These are phyloP conservation scores for Fusarium palustre DNA, from an alignment of 2,329 filamentous ascomycete species.

Conservation along the genomic window DNA sequence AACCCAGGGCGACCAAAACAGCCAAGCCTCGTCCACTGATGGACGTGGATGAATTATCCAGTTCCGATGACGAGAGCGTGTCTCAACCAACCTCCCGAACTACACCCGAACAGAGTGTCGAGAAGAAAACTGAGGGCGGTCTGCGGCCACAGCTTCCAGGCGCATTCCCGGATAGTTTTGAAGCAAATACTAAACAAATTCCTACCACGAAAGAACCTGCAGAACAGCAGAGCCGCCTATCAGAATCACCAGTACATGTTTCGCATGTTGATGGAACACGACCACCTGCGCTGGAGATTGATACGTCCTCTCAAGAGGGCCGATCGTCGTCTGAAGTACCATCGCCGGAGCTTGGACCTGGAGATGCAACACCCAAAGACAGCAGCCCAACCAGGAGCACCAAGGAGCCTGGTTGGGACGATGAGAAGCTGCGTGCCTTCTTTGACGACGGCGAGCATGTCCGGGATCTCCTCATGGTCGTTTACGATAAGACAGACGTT, in stretches of 20 bases:
- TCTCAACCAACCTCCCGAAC: slow-evolving; percentile 41
- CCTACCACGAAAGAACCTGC: slow-evolving; percentile 50
- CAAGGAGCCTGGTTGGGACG: slow-evolving; percentile 78
- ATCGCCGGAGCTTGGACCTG: slow-evolving; percentile 69
- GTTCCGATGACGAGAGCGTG: slow-evolving; percentile 60
- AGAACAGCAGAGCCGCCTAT: slow-evolving; percentile 60
- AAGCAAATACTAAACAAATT: slow-evolving; percentile 49
- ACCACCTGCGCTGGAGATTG: slow-evolving; percentile 75
- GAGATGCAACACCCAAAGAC: slow-evolving; percentile 55
- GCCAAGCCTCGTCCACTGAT: slow-evolving; percentile 67
- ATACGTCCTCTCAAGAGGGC: slow-evolving; percentile 77
- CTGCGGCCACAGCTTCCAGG: slow-evolving; percentile 54
- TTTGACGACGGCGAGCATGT: slow-evolving; percentile 92
- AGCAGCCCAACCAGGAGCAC: slow-evolving; percentile 52
- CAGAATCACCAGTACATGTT: slow-evolving; percentile 76
- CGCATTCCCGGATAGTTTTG: slow-evolving; percentile 58
- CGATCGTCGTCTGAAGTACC: slow-evolving; percentile 73
- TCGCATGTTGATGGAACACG: slow-evolving; percentile 57
- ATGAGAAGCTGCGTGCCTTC: slow-evolving; percentile 85
- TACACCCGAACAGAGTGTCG: slow-evolving; percentile 29
- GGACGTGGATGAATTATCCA: slow-evolving; percentile 78
- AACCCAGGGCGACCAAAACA: slow-evolving; percentile 65
- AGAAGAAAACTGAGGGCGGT: slow-evolving; percentile 39
- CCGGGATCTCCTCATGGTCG: slow-evolving; percentile 87
- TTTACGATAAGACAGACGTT: slow-evolving; percentile 91